These are phyloP conservation scores for Candida ficus DNA, from an alignment of 805 yeast genomes.

Conservation along the genomic window DNA sequence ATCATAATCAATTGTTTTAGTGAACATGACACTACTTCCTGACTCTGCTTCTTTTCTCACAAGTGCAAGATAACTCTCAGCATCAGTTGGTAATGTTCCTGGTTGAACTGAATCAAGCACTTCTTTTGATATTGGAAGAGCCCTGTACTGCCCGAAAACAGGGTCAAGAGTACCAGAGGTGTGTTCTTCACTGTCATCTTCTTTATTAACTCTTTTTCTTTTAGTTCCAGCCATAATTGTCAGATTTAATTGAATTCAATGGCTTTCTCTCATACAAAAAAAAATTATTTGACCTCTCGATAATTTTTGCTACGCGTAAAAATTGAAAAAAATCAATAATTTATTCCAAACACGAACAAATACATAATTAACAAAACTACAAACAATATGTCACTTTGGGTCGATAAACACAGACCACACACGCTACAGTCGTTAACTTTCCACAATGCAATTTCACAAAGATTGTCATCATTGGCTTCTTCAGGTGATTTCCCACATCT, in stretches of 20 bases:
- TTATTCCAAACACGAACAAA: too few species aligned
- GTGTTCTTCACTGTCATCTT: background rate
- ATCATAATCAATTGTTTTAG: slow-evolving; percentile 4
- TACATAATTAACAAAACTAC: too few species aligned
- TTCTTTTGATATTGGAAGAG: slow-evolving; percentile 19
- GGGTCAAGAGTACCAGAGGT: background rate
- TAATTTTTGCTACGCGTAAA: too few species aligned
- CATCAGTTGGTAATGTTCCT: slow-evolving; percentile 20
- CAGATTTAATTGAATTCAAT: too few species aligned
- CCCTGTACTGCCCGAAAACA: slow-evolving; percentile 14
- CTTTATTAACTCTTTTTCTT: background rate
- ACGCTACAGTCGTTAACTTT: slow-evolving; percentile 58
- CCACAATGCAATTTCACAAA: slow-evolving; percentile 59
- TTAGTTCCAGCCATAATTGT: too few species aligned
- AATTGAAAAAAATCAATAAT: too few species aligned
- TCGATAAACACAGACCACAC: slow-evolving; percentile 86
- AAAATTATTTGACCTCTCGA: too few species aligned
- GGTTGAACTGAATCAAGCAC: slow-evolving; percentile 12
- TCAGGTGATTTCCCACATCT: slow-evolving; percentile 92
- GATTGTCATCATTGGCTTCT: slow-evolving; percentile 55
- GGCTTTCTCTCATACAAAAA: too few species aligned
- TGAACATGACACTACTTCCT: slow-evolving; percentile 13
- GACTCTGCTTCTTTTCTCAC: slow-evolving; percentile 18
- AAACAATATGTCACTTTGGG: slow-evolving; percentile 88
- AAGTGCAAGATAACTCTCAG: slow-evolving; percentile 23